Evolutionary conservation across 768 basidiomycete genomes (phyloP), one percentile per base, ranked within the genome.

Genomic region (Cystofilobasidium macerans): DNA sequence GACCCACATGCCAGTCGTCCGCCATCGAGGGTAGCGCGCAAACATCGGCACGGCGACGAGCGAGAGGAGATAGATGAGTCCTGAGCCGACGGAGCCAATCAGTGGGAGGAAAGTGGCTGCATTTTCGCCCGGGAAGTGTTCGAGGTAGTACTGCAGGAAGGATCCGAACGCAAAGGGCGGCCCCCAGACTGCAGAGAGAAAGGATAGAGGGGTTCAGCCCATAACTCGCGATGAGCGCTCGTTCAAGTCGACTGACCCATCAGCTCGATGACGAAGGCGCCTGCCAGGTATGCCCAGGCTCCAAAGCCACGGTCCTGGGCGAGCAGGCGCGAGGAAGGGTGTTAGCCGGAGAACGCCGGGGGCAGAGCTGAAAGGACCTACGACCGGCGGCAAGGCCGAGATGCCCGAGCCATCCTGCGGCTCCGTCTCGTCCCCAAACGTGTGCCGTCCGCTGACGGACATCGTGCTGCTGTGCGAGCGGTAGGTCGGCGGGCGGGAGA

Each of bases 31-130:
- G n/a, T 40, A 58, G 8, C 57, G 32, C 28, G 57, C 38, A 18
- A 58, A 58, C 22, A 58, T n/a, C n/a, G 57, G 57, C 12, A 58
- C 38, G 20, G 36, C 12, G 33, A 58, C 57, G 22, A 58, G 32
- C 22, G 57, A 58, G 5, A 58, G 28, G 5, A 58, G 57, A 18
- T 58, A 58, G 38, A 35, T 58, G 11, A 58, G 38, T 11, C 57
- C 57, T 33, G 57, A 32, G 28, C 28, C 18, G 57, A 58, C 36
- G 28, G 57, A 58, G 3, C 57, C 57, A 26, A 58, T 58, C 9
- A 58, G 32, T 6, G 57, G 57, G 3, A 58, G 32, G 9, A 58
- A 33, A 35, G 57, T n/a, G 16, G 26, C n/a, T 14, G 28, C 20
- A 35, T 58, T 33, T 16, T 35, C 28, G 16, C 28, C 28, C 8